Conservation (phyloP, 78 protist species). For the Monosiga brevicollis region DNA sequence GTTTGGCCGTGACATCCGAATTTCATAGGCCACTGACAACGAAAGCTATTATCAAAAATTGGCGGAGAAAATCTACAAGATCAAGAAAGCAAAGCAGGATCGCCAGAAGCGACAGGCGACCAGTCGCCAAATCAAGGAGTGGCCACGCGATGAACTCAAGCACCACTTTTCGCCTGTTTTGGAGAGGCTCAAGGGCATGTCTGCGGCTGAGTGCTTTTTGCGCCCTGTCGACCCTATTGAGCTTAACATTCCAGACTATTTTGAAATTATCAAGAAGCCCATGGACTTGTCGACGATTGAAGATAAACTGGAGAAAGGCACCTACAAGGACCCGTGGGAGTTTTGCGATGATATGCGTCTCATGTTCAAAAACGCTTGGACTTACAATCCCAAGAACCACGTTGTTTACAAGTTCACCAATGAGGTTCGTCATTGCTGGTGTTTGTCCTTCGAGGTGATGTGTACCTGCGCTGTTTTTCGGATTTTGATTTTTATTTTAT, state of each 20-base stretch:
- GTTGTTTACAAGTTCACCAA: slow-evolving; percentile 1
- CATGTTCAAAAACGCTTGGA: slow-evolving; percentile 23
- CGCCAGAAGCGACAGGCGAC: neutral
- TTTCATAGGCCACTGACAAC: neutral
- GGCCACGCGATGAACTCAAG: neutral
- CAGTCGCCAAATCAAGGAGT: neutral
- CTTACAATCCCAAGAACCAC: neutral
- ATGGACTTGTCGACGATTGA: slow-evolving; percentile 45
- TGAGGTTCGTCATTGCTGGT: neutral
- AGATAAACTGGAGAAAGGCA: neutral
- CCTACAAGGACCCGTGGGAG: neutral
- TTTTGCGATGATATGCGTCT: slow-evolving; percentile 18
- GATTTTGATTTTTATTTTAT: neutral
- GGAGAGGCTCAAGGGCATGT: neutral
- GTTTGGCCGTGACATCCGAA: neutral
- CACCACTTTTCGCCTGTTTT: slow-evolving; percentile 19
- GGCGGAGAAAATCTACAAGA: slow-evolving; percentile 10
- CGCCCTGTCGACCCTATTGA: slow-evolving; percentile 22
- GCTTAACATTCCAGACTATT: slow-evolving; percentile 24
- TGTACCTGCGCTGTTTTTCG: neutral
- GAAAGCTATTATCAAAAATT: slow-evolving; percentile 8
- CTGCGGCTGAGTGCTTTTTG: slow-evolving; percentile 17
- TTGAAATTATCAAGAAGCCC: slow-evolving; percentile 35
- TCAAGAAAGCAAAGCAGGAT: neutral
- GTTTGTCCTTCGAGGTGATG: too few species aligned